These are phyloP conservation scores for Kazachstania taianensis DNA, from an alignment of 805 yeast genomes.

Conservation along the genomic window DNA sequence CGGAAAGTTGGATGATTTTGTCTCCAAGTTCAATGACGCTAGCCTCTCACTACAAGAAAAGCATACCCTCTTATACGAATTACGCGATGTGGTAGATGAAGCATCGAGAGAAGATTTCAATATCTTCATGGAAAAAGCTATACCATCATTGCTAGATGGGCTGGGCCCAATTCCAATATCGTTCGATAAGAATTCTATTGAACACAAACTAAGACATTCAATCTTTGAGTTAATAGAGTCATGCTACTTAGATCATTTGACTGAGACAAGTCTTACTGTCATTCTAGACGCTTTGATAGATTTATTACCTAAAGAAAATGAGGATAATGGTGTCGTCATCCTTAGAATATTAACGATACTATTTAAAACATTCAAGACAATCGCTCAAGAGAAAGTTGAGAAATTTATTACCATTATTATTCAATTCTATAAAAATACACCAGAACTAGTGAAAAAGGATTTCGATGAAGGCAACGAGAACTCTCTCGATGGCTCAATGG, in stretches of 20 bases:
- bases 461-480: slow-evolving; percentile 31
- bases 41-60: slow-evolving; percentile 48
- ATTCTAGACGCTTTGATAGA: slow-evolving; percentile 49
- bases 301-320: slow-evolving; percentile 69
- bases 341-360: slow-evolving; percentile 78
- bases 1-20: slow-evolving; percentile 57
- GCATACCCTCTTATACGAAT: slow-evolving; percentile 65
- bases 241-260: slow-evolving; percentile 70
- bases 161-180: slow-evolving; percentile 65
- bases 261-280: slow-evolving; percentile 56
- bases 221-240: slow-evolving; percentile 73
- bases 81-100: slow-evolving; percentile 80
- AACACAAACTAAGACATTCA: slow-evolving; percentile 67
- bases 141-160: slow-evolving; percentile 59
- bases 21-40: slow-evolving; percentile 46
- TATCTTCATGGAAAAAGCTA: slow-evolving; percentile 52
- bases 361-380: slow-evolving; percentile 72
- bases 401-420: slow-evolving; percentile 70
- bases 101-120: slow-evolving; percentile 76
- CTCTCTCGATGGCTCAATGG: neutral
- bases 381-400: slow-evolving; percentile 59
- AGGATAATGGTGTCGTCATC: slow-evolving; percentile 87
- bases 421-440: slow-evolving; percentile 70
- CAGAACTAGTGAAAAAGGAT: slow-evolving; percentile 58
- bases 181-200: slow-evolving; percentile 53